Base-by-base conservation (phyloP, 768 basidiomycete genomes). In the Candolleomyces efflorescens region DNA sequence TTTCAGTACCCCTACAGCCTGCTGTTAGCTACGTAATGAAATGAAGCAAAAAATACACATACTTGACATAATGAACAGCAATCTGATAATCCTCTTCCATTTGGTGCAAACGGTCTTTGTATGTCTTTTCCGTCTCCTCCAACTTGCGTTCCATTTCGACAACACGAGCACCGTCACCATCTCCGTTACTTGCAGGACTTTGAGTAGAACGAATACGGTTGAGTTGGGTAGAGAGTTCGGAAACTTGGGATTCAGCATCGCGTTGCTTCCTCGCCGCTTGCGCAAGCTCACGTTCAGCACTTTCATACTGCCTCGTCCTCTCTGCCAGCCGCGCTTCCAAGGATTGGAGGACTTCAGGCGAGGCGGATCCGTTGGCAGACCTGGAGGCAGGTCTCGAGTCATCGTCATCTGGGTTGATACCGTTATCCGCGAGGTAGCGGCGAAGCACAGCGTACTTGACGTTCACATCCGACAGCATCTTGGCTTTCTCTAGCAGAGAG, bases 31-130 rank as follows among this genome's bases (percentile, higher is more conserved):
- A 56, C 53, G 60, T 65, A 59, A 61, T 45, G 56, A 56, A 48
- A 44, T n/a, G 15, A 26, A 37, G 56, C 55, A 54, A 59, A 38
- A 44, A 53, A 56, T 53, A 64, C 62, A 74, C 87, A 76, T 70
- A 92, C 92, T 98, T 98, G 64, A 98, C 94, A 73, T 97, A 98
- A 68, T 94, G 90, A 55, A 98, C 95, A 13, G 97, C 96, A 53
- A 95, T 84, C 66, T 94, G 90, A 71, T 99, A 98, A 66, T 98
- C 96, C 48, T 90, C 85, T 72, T 98, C 95, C 73, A 98, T 84
- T 69, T 94, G 90, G 64, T 86, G 84, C 74, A 95, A 82, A 56
- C 90, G 84, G 22, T 83, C 78, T 71, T 89, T 89, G 71, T 93
- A 91, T 60, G 77, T 80, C 58, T 82, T 79, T 68, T 94, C 92